Conservation (phyloP, 176 grass and related monocot genomes). For the Raddia distichophylla region DNA sequence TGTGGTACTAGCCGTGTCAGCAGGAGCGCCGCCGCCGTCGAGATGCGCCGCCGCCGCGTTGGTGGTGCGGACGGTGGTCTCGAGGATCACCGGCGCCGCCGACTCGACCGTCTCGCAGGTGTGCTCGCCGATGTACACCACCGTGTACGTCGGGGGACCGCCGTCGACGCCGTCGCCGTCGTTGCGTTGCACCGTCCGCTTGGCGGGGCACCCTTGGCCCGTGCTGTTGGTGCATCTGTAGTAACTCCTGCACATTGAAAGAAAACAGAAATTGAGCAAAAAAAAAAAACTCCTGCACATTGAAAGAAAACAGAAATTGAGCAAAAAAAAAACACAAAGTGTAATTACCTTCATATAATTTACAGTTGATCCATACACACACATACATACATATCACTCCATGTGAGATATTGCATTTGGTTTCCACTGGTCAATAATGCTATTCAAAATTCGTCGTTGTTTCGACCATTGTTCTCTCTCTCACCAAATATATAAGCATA, state of each 20-base stretch:
- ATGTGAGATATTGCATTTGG: too few relatives aligned
- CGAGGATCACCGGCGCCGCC: conserved; percentile 45
- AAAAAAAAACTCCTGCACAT: conserved; percentile 44
- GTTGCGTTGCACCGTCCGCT: conserved; percentile 56
- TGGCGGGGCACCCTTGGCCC: conserved; percentile 53
- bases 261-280: too few relatives aligned
- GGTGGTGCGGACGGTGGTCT: conserved; percentile 27
- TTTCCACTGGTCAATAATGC: too few relatives aligned
- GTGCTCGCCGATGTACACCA: conserved; percentile 38
- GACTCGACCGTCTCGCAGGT: conserved; percentile 34
- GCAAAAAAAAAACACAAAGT: too few relatives aligned
- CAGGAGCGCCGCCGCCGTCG: too few relatives aligned
- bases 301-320: neutral
- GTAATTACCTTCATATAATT: too few relatives aligned
- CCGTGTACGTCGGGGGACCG: conserved; percentile 10
- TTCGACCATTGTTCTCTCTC: too few relatives aligned
- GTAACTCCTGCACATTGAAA: conserved; percentile 52
- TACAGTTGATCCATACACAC: too few relatives aligned
- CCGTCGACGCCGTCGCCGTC: neutral
- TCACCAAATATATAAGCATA: too few relatives aligned
- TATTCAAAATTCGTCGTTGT: too few relatives aligned
- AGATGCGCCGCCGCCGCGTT: neutral
- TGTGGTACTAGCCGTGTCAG: too few relatives aligned
- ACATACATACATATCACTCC: too few relatives aligned
- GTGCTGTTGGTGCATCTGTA: conserved; percentile 55